These are phyloP conservation scores for Abrus pulchellus DNA, from an alignment of 306 rosid species.

Conservation along the genomic window DNA sequence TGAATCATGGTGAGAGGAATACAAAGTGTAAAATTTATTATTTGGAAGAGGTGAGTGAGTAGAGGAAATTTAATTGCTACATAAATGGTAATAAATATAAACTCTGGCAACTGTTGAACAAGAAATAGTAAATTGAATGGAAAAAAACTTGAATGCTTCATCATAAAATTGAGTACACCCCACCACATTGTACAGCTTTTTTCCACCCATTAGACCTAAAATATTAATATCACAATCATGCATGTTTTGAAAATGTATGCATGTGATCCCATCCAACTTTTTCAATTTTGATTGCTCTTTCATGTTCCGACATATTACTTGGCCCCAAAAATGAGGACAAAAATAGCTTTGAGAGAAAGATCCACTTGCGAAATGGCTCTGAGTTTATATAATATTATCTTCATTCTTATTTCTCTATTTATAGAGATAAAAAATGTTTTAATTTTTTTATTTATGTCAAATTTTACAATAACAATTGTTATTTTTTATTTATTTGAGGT, in stretches of 20 bases:
- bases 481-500: too few relatives aligned
- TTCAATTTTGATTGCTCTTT: conserved; percentile 43
- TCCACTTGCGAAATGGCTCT: not conserved
- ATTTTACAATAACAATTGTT: too few relatives aligned
- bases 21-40: not conserved
- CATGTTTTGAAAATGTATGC: conserved; percentile 29
- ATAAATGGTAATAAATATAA: conserved; percentile 41
- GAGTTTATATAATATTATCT: not conserved
- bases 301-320: conserved; percentile 37
- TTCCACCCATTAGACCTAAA: conserved; percentile 33
- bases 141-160: conserved; percentile 32
- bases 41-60: not conserved
- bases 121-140: conserved; percentile 29
- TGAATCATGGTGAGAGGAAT: not conserved
- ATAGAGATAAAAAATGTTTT: not conserved
- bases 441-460: too few relatives aligned
- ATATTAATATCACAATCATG: conserved; percentile 30
- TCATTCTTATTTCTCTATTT: not conserved
- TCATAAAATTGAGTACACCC: not conserved
- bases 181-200: conserved; percentile 30
- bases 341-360: not conserved
- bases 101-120: conserved; percentile 3
- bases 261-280: conserved; percentile 49
- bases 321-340: conserved; percentile 29
- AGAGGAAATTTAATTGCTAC: conserved; percentile 4